Evolutionary conservation across 1,284 basidiomycete species (phyloP), one percentile per base, ranked within the genome.

Genomic region (Trichosporon faecale): DNA sequence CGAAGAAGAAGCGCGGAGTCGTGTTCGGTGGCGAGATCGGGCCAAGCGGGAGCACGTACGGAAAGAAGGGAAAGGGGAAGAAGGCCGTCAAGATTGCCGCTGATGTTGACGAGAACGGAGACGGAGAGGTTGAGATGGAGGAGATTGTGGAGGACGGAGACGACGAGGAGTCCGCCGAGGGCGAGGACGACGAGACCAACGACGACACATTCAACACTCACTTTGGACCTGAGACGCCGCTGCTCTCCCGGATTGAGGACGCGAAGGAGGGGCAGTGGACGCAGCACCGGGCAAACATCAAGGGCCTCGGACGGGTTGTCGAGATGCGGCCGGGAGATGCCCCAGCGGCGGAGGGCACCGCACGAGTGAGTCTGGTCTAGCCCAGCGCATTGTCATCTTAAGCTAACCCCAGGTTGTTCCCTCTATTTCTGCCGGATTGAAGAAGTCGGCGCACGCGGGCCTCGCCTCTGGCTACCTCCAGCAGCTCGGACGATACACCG

Each of bases 391-490:
- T n/a, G n/a, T n/a, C n/a, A n/a, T n/a, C n/a, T 18, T 23, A 21
- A 27, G 52, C 66, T 73, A 21, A 70, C 65, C 78, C 88, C 90
- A 44, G 86, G 87, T 69, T 79, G 84, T 86, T 37, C 79, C 83
- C 8, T 86, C 89, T 0, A 89, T 92, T 72, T 80, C 85, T 66
- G 77, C 84, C 3, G 40, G 86, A 85, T 29, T 71, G 64, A 68
- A 68, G 63, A n/a, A 57, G 61, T 40, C 63, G 21, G 8, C 46
- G 11, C 29, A 35, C 25, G 84, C 79, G 8, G 27, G 44, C 6
- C 79, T 94, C 0, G 84, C 93, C 2, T 87, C 89, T 3, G 81
- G 86, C 1, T 83, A 94, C 27, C 86, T 91, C 0, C 84, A 88
- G 7, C 75, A 82, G 23, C 73, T 86, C 1, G 82, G 83, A 2